These are phyloP conservation scores for Mucor irregularis DNA, from an alignment of 371 early-diverging fungal species.

Conservation along the genomic window DNA sequence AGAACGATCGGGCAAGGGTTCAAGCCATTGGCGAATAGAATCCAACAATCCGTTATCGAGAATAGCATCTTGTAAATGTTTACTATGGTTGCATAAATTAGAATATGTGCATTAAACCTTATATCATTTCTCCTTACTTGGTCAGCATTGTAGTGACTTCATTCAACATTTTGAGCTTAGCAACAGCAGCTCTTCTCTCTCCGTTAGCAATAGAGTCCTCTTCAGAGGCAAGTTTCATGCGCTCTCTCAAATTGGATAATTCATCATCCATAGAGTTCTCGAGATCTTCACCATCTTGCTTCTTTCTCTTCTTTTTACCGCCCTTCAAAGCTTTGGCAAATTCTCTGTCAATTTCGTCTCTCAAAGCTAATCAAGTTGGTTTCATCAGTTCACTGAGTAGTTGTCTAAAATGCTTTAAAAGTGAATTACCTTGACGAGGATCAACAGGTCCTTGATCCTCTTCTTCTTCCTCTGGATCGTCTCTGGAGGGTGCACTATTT, in stretches of 20 bases:
- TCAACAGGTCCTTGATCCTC: constrained; percentile 33
- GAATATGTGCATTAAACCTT: not conserved
- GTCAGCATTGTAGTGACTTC: constrained; percentile 66
- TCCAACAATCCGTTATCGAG: constrained; percentile 89
- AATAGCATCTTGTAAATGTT: constrained; percentile 67
- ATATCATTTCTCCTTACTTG: constrained; percentile 50
- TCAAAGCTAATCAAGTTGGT: constrained; percentile 28
- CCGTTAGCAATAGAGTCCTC: constrained; percentile 78
- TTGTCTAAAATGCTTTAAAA: no score
- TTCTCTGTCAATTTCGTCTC: constrained; percentile 60
- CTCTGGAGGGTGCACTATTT: not conserved
- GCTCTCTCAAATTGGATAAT: constrained; percentile 63
- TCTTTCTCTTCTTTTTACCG: constrained; percentile 65
- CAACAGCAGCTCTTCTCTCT: constrained; percentile 74
- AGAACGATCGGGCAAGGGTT: constrained; percentile 94
- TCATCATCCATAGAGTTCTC: constrained; percentile 64
- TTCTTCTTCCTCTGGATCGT: constrained; percentile 9
- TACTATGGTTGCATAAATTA: constrained; percentile 22
- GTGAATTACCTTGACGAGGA: constrained; percentile 33
- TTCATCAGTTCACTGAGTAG: no score
- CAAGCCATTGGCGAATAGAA: constrained; percentile 92
- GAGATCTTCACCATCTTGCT: constrained; percentile 67
- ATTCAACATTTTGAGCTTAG: constrained; percentile 83
- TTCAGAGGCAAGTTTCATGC: constrained; percentile 83
- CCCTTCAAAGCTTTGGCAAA: constrained; percentile 63